These are phyloP conservation scores for Penicillium fimorum DNA, from an alignment of 495 filamentous ascomycete species.

Conservation along the genomic window DNA sequence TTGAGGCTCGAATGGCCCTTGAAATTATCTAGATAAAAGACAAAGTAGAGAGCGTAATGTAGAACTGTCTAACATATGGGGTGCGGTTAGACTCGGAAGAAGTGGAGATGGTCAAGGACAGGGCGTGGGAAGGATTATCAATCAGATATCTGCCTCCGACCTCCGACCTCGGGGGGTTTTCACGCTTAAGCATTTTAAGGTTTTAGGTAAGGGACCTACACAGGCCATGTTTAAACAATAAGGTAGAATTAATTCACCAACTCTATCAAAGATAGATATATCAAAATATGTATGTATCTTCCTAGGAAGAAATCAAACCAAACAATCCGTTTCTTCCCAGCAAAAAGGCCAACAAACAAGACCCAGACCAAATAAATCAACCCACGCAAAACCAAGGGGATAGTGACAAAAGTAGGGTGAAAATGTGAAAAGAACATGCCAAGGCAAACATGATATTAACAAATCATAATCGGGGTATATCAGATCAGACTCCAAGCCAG, in stretches of 20 bases:
- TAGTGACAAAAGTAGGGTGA: constrained; percentile 4
- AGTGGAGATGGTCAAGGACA: neutral
- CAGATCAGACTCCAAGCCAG: constrained; percentile 27
- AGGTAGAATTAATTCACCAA: neutral
- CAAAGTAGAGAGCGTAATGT: neutral
- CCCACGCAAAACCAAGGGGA: constrained; percentile 6
- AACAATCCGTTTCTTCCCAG: neutral
- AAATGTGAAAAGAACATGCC: constrained; percentile 1
- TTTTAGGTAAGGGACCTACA: neutral
- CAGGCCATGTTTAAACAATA: neutral
- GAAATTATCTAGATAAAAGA: neutral
- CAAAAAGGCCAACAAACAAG: constrained; percentile 1
- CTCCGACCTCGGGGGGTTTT: too few species aligned
- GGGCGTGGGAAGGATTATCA: neutral
- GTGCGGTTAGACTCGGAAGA: constrained; percentile 1
- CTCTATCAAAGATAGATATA: neutral
- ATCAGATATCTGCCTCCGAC: neutral
- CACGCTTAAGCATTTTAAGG: too few species aligned
- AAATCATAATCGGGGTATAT: constrained; percentile 21
- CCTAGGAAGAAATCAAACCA: constrained; percentile 1
- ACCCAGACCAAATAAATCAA: constrained; percentile 7
- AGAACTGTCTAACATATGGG: neutral
- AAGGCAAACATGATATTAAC: constrained; percentile 15
- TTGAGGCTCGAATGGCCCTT: neutral
- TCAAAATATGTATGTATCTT: constrained; percentile 7